phyloP scores from a whole-genome alignment of 176 grass and related monocot genomes.

The Raddia guianensis region DNA sequence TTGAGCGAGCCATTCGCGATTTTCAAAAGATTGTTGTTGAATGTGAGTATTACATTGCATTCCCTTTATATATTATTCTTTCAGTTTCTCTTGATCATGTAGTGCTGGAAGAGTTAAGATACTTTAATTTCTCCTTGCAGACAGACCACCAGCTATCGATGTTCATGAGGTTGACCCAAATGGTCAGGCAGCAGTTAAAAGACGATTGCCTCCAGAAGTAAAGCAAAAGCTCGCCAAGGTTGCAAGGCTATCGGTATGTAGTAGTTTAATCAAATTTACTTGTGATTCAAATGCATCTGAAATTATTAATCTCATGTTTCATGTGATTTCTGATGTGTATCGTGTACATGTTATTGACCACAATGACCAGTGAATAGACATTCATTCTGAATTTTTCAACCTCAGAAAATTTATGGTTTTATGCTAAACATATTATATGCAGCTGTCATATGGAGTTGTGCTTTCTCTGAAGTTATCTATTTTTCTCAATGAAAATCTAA shows the following conservation, averaged over 20 bases:
- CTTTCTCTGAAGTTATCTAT: slow-evolving; percentile 11
- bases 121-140: slow-evolving; percentile 65
- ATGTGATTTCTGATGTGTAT: slow-evolving; percentile 10
- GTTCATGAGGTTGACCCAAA: slow-evolving; percentile 77
- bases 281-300: slow-evolving; percentile 21
- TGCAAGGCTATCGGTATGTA: slow-evolving; percentile 96
- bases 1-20: slow-evolving; percentile 94
- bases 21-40: slow-evolving; percentile 84
- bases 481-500: background rate
- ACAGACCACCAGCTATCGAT: slow-evolving; percentile 68
- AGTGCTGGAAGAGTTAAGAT: slow-evolving; percentile 38
- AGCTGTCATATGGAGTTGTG: background rate
- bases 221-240: slow-evolving; percentile 97
- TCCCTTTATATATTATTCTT: slow-evolving; percentile 22
- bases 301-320: background rate
- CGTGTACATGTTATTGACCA: slow-evolving; percentile 13
- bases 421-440: background rate
- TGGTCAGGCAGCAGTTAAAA: slow-evolving; percentile 73
- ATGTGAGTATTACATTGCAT: slow-evolving; percentile 61
- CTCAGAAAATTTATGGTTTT: slow-evolving; percentile 13
- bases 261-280: slow-evolving; percentile 29
- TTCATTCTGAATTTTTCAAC: background rate
- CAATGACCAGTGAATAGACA: slow-evolving; percentile 4
- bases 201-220: slow-evolving; percentile 87
- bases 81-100: slow-evolving; percentile 18